phyloP scores from a whole-genome alignment of 345 rosid species.

The Gossypium ekmanianum region DNA sequence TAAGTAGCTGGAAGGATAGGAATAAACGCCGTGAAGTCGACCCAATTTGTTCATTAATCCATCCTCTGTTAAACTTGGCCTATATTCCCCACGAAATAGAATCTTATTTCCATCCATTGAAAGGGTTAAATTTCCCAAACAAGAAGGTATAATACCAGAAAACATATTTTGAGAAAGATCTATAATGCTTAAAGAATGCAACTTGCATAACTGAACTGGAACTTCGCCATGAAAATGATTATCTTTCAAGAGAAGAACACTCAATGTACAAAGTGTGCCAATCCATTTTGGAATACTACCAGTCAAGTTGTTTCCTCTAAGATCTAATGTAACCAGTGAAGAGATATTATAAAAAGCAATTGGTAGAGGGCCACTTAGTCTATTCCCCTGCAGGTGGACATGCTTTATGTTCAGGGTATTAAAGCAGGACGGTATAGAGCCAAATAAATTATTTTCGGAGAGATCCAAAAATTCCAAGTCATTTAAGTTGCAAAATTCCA shows the following conservation, averaged over 20 bases:
- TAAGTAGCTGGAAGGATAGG: background rate
- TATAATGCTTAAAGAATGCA: constrained; percentile 1
- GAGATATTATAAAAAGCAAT: background rate
- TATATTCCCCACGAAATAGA: no score
- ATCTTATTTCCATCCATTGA: background rate
- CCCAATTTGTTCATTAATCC: no score
- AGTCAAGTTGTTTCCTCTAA: constrained; percentile 5
- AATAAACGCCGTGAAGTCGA: no score
- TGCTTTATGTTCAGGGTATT: no score
- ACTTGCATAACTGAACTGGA: constrained; percentile 16
- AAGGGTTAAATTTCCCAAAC: constrained; percentile 13
- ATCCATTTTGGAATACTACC: constrained; percentile 12
- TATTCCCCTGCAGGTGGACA: background rate
- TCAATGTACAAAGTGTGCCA: background rate
- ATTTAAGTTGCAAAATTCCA: background rate
- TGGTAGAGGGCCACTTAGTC: background rate
- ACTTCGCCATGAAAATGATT: constrained; percentile 22
- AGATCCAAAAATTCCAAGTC: no score
- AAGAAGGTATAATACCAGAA: constrained; percentile 11
- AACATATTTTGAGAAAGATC: constrained; percentile 20
- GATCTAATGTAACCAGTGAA: constrained; percentile 16
- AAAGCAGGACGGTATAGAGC: no score
- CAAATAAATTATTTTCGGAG: no score
- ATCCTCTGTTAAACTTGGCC: no score
- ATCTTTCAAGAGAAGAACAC: constrained; percentile 19